Evolutionary conservation across 305 asterid genomes (phyloP), one percentile per base, ranked within the genome.

Genomic region (Rubia occidens): DNA sequence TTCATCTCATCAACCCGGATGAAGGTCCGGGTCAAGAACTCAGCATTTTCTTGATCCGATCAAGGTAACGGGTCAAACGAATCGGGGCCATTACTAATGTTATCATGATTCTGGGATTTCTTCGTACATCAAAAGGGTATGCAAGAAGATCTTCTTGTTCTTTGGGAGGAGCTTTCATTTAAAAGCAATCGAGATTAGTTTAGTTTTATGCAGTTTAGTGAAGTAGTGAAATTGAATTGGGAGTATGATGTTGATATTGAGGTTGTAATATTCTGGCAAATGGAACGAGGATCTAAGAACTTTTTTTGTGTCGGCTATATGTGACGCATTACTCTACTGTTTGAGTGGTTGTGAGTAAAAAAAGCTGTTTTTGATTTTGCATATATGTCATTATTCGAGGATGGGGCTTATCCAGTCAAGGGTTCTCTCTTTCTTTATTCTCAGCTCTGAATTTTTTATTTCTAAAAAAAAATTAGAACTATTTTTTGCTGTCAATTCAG

Each of bases 1-100:
- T 87, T 77, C 98, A 93, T 79, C 74, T 93, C 76, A 85, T 93
- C 78, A 90, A 89, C 82, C 98, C 89, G 54, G 98, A 85, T 54
- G 84, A 87, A 0, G 87, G 89, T 0, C 95, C 85, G 70, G 92
- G 87, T 62, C 97, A 93, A 76, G 98, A 93, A 80, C 88, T 93
- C 76, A 90, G 98, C 61, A 76, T 93, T 49, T 93, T 88, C 92
- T 84, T 93, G 89, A 78, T 93, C 44, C 79, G 96, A 64, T 80
- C 97, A 39, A 86, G 82, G 69, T 87, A 82, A 79, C 61, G n/a
- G 56, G 56, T 49, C 56, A 49, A 49, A 15, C 35, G 35, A 32
- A 32, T 32, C 35, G 35, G 35, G 68, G 24, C 10, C 42, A 21
- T 14, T 29, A 51, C 15, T 51, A 49, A 11, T 45, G 51, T 15